Base-by-base conservation (phyloP, 129 eudicot species). In the Ambrosia artemisiifolia region DNA sequence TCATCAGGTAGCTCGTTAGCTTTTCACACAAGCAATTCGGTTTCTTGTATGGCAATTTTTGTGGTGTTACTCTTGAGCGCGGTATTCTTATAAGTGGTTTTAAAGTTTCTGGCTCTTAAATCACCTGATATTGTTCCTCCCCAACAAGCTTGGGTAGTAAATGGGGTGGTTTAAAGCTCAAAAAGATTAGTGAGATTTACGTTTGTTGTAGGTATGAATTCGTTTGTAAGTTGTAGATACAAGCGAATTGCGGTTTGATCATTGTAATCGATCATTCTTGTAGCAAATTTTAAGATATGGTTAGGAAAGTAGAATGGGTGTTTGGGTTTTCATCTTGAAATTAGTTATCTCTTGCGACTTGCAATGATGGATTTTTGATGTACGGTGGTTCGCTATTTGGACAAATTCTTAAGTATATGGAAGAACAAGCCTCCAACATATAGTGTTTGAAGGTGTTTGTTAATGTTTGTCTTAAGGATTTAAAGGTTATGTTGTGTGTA, bases 111-210 rank as follows among this genome's bases (percentile, higher is more conserved):
- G 28, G 63, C 59, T 72, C 50, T 13, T 40, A 59, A 59, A 62
- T 19, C 63, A 78, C 87, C 85, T 83, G 64, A 76, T 83, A 81
- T 84, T 82, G 86, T 69, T 74, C 72, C 79, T 69, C 69, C 43
- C 63, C 60, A 46, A 32, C 65, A 50, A 73, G 36, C 24, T 71
- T 63, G 65, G 57, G 43, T n/a, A n/a, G 59, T 71, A 69, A 43
- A 53, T 63, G 47, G 79, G 68, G 36, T 47, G 38, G 71, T 63
- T 64, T 72, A 36, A 74, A 74, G 78, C 53, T 20, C 47, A 2
- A 42, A 2, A 4, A 69, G 9, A 47, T 33, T 32, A 47, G 64
- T 60, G 51, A 53, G 69, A 76, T 51, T 47, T 76, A 77, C 76
- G 76, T 24, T 50, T 59, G 68, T 24, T 20, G 67, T 72, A 24